Percentiles rank a stretch among this genome's conserved stretches.
Conservation (phyloP, 2,329 filamentous ascomycete species). For the Scleromitrula shiraiana region DNA sequence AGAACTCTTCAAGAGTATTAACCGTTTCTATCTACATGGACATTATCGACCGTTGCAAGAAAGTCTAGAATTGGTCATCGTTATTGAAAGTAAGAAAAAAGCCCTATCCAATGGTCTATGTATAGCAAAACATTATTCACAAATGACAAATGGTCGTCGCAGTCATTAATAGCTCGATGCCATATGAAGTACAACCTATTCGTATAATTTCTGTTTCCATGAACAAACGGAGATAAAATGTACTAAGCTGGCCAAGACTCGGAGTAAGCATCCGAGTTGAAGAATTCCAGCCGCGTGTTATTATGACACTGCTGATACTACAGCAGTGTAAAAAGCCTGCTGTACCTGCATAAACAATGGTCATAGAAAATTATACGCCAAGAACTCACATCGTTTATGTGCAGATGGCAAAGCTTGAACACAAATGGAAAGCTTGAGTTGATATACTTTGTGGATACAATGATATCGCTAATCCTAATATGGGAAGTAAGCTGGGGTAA, state of each 20-base stretch:
- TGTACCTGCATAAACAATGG: neutral
- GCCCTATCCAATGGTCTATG: no score
- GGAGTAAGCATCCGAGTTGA: neutral
- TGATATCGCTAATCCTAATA: neutral
- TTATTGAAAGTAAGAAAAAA: neutral
- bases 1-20: no score
- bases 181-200: no score
- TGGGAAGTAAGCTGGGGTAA: neutral
- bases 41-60: no score
- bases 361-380: neutral
- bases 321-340: neutral
- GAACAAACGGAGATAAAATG: neutral
- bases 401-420: neutral
- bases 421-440: neutral
- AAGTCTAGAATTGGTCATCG: neutral
- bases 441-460: neutral
- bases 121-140: no score
- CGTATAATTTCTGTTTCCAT: neutral
- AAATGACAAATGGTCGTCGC: no score
- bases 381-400: neutral
- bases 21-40: no score
- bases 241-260: neutral
- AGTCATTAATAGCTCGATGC: neutral
- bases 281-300: neutral
- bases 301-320: neutral